Base-by-base conservation (phyloP, 257 asterid species). In the Penstemon newberryi region DNA sequence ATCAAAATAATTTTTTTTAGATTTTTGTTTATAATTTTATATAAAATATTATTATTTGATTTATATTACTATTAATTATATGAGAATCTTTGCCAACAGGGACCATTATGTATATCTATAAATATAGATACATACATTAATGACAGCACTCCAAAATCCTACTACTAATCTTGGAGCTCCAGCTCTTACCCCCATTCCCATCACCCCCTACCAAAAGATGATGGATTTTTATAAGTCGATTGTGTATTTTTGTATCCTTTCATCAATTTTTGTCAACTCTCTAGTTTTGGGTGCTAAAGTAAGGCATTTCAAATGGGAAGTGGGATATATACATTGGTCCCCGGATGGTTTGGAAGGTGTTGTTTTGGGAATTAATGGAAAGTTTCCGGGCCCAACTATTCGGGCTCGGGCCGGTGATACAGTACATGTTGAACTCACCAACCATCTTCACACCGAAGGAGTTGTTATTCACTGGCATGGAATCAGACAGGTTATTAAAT, bases 401-500 rank as follows among this genome's bases (percentile, higher is more conserved):
- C 79, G 85, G 54, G 98, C 92, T 12, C 77, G 15, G 43, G 88
- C 80, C 44, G 96, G 96, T 0, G 98, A 91, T 12, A 89, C 86
- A 52, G 42, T 91, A 0, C 73, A 70, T 45, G 66, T 91, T 6
- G 78, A 87, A 56, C 90, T 91, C 51, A 86, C 90, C 55, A 91
- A 89, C 73, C 71, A 81, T 72, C 89, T 91, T 54, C 70, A 42
- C 44, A 89, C 96, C 9, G 96, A 91, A 77, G 96, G 92, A 4
- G 77, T 83, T 57, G 92, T 82, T 57, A 89, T 89, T 71, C 98
- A 89, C 66, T 91, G 96, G 96, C 97, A 91, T 77, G 97, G 97
- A 37, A 85, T 91, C 38, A 54, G 88, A 81, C 97, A 91, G 92
- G 96, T 90, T 5, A 5, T 12, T 50, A 15, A 11, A 12, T 5